Conservation (phyloP, 129 eudicot genomes). For the Sambucus nigra region DNA sequence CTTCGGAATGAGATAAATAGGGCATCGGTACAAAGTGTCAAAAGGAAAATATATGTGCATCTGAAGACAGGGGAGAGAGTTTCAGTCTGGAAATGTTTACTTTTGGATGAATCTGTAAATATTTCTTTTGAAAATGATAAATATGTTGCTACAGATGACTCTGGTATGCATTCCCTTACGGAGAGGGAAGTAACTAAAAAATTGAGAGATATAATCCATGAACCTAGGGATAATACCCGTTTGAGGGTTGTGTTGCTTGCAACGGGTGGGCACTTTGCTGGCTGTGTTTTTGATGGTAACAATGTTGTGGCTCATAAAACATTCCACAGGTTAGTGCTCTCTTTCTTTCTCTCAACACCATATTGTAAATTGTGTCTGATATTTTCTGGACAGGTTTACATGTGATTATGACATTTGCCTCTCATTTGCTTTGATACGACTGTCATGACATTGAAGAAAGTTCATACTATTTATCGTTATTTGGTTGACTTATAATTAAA, state of each 20-base stretch:
- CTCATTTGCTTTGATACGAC: no score
- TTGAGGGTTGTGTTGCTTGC: conserved; percentile 83
- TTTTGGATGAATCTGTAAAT: conserved; percentile 51
- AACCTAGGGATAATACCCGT: conserved; percentile 52
- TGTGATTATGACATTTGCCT: no score
- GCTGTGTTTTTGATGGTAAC: conserved; percentile 92
- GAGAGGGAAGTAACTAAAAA: conserved; percentile 55
- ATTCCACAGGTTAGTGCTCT: conserved; percentile 61
- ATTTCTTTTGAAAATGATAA: conserved; percentile 45
- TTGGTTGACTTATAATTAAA: no score
- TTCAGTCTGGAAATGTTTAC: conserved; percentile 58
- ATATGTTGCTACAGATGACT: conserved; percentile 16
- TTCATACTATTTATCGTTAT: no score
- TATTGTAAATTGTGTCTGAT: no score
- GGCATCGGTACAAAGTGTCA: conserved; percentile 29
- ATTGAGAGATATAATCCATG: conserved; percentile 42
- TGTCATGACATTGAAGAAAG: no score
- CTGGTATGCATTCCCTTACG: conserved; percentile 24
- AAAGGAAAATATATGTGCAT: conserved; percentile 49
- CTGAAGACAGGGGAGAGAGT: conserved; percentile 56
- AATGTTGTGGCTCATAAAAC: conserved; percentile 88
- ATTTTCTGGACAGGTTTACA: no score
- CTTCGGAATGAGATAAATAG: conserved; percentile 24
- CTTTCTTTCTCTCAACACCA: conserved; percentile 2
- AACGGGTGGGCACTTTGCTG: conserved; percentile 96